Evolutionary conservation across 306 rosid species (phyloP).

Genomic region (Luffa aegyptiaca): DNA sequence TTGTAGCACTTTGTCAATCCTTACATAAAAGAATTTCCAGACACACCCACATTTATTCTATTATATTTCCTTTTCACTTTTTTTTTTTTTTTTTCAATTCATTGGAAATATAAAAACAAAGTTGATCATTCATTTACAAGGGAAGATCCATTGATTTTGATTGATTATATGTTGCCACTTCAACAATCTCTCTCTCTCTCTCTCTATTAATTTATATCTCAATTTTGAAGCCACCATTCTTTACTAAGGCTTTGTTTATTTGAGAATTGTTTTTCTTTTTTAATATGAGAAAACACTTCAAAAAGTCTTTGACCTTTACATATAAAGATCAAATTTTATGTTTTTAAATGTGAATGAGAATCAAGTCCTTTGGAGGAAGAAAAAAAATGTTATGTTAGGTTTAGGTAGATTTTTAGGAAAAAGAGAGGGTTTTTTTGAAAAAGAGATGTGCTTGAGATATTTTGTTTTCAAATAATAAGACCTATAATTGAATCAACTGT

Average conservation of each 20-base stretch:
- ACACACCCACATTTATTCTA: background rate
- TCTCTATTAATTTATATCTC: background rate
- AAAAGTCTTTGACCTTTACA: background rate
- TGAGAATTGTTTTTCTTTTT: background rate
- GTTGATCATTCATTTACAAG: background rate
- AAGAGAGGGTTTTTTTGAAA: too few relatives aligned
- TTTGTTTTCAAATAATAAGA: background rate
- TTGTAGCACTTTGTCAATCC: background rate
- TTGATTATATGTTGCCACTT: background rate
- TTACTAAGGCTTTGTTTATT: background rate
- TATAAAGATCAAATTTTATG: background rate
- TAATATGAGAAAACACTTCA: background rate
- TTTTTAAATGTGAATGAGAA: background rate
- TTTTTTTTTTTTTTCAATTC: background rate
- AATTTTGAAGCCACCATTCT: background rate
- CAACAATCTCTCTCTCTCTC: background rate
- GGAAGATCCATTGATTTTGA: background rate
- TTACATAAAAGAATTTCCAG: background rate
- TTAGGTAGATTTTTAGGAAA: background rate
- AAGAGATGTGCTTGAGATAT: background rate
- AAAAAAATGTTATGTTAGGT: background rate
- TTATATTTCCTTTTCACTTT: background rate
- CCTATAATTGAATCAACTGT: too few relatives aligned
- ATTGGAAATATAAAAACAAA: background rate
- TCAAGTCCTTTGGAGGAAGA: background rate